Conservation (phyloP, 306 rosid species). For the Inga laurina region DNA sequence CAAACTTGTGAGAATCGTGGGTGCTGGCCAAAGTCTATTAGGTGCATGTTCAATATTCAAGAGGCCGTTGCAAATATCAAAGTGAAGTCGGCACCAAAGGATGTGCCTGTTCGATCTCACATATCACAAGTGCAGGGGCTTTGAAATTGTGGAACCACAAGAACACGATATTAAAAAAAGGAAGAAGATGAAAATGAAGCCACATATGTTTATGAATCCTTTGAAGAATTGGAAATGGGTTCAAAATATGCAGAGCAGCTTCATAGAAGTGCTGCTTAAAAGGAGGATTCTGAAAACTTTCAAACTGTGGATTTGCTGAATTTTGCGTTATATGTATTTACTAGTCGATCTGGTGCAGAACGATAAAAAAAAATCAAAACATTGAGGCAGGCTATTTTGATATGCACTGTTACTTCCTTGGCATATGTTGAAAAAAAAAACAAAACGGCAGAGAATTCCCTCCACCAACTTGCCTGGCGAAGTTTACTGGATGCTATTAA, state of each 20-base stretch:
- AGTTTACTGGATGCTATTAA: slow-evolving; percentile 46
- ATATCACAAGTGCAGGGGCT: slow-evolving; percentile 24
- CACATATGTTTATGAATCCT: too few relatives aligned
- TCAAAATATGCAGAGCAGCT: too few relatives aligned
- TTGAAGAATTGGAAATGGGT: too few relatives aligned
- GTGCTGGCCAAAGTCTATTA: too few relatives aligned
- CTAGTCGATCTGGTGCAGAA: too few relatives aligned
- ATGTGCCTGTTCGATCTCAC: slow-evolving; percentile 26
- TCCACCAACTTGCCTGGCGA: slow-evolving; percentile 51
- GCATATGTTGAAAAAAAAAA: slow-evolving; percentile 74
- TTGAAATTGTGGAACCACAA: slow-evolving; percentile 3
- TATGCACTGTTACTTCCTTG: slow-evolving; percentile 45
- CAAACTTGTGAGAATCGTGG: too few relatives aligned
- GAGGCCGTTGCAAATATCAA: slow-evolving; percentile 26
- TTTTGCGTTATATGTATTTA: too few relatives aligned
- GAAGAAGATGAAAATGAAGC: slow-evolving; percentile 18
- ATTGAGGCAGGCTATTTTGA: too few relatives aligned
- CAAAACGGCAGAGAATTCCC: slow-evolving; percentile 83
- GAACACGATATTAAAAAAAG: neutral
- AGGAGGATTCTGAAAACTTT: too few relatives aligned
- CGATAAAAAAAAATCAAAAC: too few relatives aligned
- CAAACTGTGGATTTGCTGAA: too few relatives aligned
- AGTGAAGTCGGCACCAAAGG: slow-evolving; percentile 39
- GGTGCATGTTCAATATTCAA: neutral
- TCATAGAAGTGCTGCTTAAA: too few relatives aligned